Evolutionary conservation across 1,284 basidiomycete genomes (phyloP), one percentile per base, ranked within the genome.

Genomic region (Moniliella sp.): DNA sequence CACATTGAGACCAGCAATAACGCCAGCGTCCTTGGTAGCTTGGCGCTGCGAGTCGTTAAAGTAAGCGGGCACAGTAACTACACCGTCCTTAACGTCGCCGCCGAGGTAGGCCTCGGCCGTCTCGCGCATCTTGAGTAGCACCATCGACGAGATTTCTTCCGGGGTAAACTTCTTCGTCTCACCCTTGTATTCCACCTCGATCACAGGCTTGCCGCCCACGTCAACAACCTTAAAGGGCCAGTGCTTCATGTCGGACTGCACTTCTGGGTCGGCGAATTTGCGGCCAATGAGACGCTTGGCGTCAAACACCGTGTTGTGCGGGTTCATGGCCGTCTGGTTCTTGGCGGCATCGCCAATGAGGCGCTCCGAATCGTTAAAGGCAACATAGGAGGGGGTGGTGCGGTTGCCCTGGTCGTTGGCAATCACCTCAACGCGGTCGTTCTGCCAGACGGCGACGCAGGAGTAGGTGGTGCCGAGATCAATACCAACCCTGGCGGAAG

Each of bases 21-120:
- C 80, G 54, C 88, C 88, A 44, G 88, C 84, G 60, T 97, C 88
- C 69, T 93, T 94, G 65, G 88, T 97, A 9, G 86, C 88, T 63
- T 88, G 83, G 64, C 86, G 82, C 66, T 97, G 88, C 61, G 86
- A 82, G 67, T 97, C 84, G 65, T 94, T 94, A 74, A 45, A 45
- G 37, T 67, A 94, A 34, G 88, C 88, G 35, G 88, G 88, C 55
- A 94, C 86, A 25, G 88, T 94, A 61, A 97, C 82, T 37, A 94
- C 86, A 40, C 86, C 53, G 65, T 97, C 82, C 33, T 81, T 86
- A 62, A 97, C 88, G 64, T 83, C 79, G 62, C 83, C 72, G 46
- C 86, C 88, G 39, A 97, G 76, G 66, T 93, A 93, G 14, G 83
- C 81, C 70, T 94, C 88, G 42, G 88, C 88, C 28, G 82, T 94